These are phyloP conservation scores for Leucosporidium scottii DNA, from an alignment of 768 basidiomycete genomes.

Conservation along the genomic window DNA sequence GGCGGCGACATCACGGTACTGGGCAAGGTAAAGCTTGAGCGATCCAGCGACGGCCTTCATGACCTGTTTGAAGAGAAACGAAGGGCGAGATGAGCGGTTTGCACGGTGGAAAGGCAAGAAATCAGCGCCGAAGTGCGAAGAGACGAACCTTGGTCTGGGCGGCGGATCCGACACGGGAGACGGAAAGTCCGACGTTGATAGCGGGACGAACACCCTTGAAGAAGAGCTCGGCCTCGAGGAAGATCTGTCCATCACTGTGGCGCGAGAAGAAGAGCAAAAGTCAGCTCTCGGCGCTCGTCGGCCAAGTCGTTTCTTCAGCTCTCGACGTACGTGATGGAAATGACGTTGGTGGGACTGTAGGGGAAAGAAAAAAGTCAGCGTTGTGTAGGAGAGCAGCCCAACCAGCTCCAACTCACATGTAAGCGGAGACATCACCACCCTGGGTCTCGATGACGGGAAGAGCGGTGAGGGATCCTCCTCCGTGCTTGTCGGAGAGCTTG, in stretches of 20 bases:
- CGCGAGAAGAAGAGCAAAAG: too few species aligned
- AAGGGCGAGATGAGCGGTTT: conserved; percentile 6
- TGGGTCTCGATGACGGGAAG: conserved; percentile 99
- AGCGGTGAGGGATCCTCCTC: conserved; percentile 96
- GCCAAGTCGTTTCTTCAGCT: too few species aligned
- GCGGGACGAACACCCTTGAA: conserved; percentile 99
- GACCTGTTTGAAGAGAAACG: conserved; percentile 59
- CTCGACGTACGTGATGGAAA: conserved; percentile 70
- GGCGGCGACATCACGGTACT: conserved; percentile 99
- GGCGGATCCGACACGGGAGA: conserved; percentile 99
- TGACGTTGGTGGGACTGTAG: conserved; percentile 62
- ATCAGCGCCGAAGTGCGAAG: not conserved
- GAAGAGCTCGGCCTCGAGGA: conserved; percentile 99
- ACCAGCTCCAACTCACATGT: conserved; percentile 58
- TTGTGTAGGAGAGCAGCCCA: not conserved
- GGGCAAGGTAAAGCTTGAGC: conserved; percentile 97
- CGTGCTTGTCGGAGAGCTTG: conserved; percentile 99
- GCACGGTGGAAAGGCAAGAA: not conserved
- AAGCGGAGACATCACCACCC: conserved; percentile 99
- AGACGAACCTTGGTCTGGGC: conserved; percentile 80
- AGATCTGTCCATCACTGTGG: conserved; percentile 60
- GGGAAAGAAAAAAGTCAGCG: not conserved
- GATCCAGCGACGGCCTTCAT: conserved; percentile 99
- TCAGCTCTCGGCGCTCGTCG: not conserved
- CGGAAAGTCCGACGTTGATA: conserved; percentile 99